Evolutionary conservation across 306 rosid genomes (phyloP).

Genomic region (Potentilla sterilis): DNA sequence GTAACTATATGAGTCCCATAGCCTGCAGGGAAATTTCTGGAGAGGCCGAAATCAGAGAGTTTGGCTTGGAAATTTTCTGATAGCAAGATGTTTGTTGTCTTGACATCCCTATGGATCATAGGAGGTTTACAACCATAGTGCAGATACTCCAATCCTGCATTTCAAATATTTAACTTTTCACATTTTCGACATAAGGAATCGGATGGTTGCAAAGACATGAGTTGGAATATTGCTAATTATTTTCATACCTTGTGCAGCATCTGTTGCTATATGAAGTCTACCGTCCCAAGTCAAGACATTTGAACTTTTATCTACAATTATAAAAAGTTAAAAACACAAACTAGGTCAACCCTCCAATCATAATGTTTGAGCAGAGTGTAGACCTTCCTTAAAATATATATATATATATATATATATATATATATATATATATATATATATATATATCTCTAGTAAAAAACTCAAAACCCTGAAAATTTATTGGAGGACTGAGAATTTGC

Average conservation of each 20-base stretch:
- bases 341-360: background rate
- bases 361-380: background rate
- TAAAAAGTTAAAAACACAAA: background rate
- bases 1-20: slow-evolving; percentile 36
- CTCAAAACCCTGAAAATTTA: no score
- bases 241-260: slow-evolving; percentile 32
- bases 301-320: background rate
- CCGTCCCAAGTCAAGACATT: slow-evolving; percentile 32
- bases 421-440: no score
- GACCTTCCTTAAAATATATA: no score
- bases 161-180: no score
- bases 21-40: slow-evolving; percentile 33
- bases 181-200: background rate
- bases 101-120: slow-evolving; percentile 50
- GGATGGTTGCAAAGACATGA: no score
- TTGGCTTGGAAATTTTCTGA: slow-evolving; percentile 41
- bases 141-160: slow-evolving; percentile 20
- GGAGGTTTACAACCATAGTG: slow-evolving; percentile 26
- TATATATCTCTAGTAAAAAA: no score
- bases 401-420: no score
- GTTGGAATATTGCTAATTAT: background rate
- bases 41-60: slow-evolving; percentile 47
- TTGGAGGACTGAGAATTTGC: no score
- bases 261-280: slow-evolving; percentile 34
- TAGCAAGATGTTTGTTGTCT: slow-evolving; percentile 46